A percentile compares a stretch with the other conserved stretches of the same genome.
These are phyloP conservation scores for Colletotrichum liaoningense DNA, from an alignment of 2,329 filamentous ascomycete genomes.

Conservation along the genomic window DNA sequence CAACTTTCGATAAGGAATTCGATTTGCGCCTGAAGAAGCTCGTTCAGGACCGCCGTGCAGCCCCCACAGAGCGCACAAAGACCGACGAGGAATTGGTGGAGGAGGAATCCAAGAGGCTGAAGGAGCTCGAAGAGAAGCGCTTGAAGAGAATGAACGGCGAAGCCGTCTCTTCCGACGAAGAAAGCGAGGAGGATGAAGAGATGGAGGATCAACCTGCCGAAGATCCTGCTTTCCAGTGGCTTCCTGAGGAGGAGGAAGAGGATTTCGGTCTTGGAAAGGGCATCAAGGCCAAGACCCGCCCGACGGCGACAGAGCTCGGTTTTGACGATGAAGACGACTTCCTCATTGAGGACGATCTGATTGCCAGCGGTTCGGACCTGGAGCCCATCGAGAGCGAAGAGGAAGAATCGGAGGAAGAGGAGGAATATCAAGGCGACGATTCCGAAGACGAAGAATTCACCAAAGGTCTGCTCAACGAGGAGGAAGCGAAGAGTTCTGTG, in stretches of 20 bases:
- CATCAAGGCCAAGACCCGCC: slow-evolving; percentile 62
- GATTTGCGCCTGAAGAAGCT: slow-evolving; percentile 86
- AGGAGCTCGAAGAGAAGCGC: slow-evolving; percentile 85
- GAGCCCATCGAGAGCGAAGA: slow-evolving; percentile 67
- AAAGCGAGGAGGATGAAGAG: slow-evolving; percentile 53
- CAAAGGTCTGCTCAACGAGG: slow-evolving; percentile 72
- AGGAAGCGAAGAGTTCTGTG: slow-evolving; percentile 64
- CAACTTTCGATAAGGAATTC: slow-evolving; percentile 85
- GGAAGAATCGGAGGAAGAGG: slow-evolving; percentile 59
- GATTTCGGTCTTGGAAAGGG: slow-evolving; percentile 71
- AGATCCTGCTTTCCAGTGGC: slow-evolving; percentile 46
- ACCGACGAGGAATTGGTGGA: slow-evolving; percentile 87
- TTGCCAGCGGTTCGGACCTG: slow-evolving; percentile 83
- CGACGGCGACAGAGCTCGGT: slow-evolving; percentile 71
- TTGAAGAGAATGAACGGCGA: slow-evolving; percentile 89
- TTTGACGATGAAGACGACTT: slow-evolving; percentile 97
- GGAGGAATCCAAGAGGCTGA: slow-evolving; percentile 81
- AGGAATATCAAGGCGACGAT: slow-evolving; percentile 49
- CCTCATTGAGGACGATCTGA: slow-evolving; percentile 86
- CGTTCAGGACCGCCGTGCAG: slow-evolving; percentile 84
- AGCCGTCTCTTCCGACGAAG: slow-evolving; percentile 71
- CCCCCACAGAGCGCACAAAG: slow-evolving; percentile 89
- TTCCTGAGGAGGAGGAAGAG: slow-evolving; percentile 57
- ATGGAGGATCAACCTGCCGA: slow-evolving; percentile 46
- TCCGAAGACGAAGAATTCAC: slow-evolving; percentile 78